phyloP scores from a whole-genome alignment of 2,329 filamentous ascomycete species.

The Triangularia setosa region DNA sequence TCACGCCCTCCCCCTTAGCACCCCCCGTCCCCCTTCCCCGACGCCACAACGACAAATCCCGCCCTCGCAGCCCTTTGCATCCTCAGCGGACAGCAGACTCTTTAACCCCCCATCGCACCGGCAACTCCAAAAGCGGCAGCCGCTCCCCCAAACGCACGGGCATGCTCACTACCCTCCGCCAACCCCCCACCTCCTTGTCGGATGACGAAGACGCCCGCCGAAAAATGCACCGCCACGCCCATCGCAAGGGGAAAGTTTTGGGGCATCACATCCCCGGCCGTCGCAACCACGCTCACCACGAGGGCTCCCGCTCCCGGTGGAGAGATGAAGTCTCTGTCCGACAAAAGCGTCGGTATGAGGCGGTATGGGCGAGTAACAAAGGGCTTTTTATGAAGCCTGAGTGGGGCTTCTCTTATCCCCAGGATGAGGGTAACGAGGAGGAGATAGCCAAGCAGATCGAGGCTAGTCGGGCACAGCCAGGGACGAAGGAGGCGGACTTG shows the following conservation, averaged over 20 bases:
- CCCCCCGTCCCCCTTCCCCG: constrained; percentile 36
- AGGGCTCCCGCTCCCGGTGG: constrained; percentile 73
- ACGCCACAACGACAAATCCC: constrained; percentile 25
- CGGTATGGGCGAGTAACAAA: constrained; percentile 78
- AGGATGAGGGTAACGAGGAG: background rate
- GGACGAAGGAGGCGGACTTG: constrained; percentile 37
- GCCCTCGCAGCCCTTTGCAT: constrained; percentile 20
- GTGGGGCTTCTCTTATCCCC: constrained; percentile 9
- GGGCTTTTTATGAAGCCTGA: constrained; percentile 45
- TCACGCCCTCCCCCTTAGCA: constrained; percentile 32
- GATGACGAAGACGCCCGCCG: constrained; percentile 53
- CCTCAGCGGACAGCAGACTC: constrained; percentile 24
- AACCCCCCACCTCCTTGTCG: constrained; percentile 40
- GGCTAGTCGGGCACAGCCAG: constrained; percentile 10
- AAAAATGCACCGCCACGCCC: constrained; percentile 42
- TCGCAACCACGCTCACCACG: constrained; percentile 66
- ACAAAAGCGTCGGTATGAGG: constrained; percentile 78
- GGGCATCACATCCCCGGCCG: constrained; percentile 41
- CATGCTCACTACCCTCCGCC: constrained; percentile 64
- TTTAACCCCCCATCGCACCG: constrained; percentile 16
- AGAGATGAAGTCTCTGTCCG: constrained; percentile 67
- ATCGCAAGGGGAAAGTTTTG: constrained; percentile 19
- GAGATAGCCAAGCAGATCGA: constrained; percentile 1
- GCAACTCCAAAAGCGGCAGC: constrained; percentile 21
- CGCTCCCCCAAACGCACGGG: constrained; percentile 45